Percentiles rank a stretch among this genome's conserved stretches.
Conservation (phyloP, 1,139 yeast genomes). For the Hansenula lynferdii region DNA sequence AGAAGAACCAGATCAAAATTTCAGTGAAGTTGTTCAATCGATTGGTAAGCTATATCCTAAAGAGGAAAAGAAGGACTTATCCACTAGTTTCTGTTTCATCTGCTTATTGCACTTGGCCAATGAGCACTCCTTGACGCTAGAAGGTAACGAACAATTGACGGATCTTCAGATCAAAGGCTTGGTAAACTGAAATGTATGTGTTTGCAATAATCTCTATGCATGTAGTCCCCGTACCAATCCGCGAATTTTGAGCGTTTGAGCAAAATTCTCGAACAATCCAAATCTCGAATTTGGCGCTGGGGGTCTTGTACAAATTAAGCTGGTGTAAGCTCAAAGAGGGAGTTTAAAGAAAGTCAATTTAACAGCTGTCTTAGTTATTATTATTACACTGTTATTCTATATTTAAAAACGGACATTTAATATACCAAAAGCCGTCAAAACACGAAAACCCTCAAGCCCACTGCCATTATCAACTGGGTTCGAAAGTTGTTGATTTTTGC, state of each 20-base stretch:
- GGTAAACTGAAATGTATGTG: too few species aligned
- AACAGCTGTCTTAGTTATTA: too few species aligned
- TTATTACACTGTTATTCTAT: too few species aligned
- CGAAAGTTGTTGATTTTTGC: too few species aligned
- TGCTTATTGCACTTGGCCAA: slow-evolving; percentile 85
- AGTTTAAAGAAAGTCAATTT: too few species aligned
- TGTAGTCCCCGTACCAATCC: background rate
- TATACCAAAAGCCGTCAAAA: too few species aligned
- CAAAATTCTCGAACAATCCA: background rate
- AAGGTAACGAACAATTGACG: slow-evolving; percentile 47
- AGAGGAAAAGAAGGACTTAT: slow-evolving; percentile 57
- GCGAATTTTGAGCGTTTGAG: background rate
- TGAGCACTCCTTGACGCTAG: slow-evolving; percentile 74
- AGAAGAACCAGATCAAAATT: slow-evolving; percentile 20
- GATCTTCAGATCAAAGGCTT: slow-evolving; percentile 42
- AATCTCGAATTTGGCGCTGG: background rate
- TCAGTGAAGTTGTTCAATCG: slow-evolving; percentile 43
- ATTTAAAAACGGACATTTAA: too few species aligned
- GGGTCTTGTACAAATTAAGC: too few species aligned
- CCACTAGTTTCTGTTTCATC: slow-evolving; percentile 85
- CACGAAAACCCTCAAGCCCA: too few species aligned
- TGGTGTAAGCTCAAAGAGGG: too few species aligned
- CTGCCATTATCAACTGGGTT: too few species aligned
- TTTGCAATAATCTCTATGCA: background rate
- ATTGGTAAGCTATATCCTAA: slow-evolving; percentile 50